These are phyloP conservation scores for Syzygium grande DNA, from an alignment of 345 rosid genomes.

Conservation along the genomic window DNA sequence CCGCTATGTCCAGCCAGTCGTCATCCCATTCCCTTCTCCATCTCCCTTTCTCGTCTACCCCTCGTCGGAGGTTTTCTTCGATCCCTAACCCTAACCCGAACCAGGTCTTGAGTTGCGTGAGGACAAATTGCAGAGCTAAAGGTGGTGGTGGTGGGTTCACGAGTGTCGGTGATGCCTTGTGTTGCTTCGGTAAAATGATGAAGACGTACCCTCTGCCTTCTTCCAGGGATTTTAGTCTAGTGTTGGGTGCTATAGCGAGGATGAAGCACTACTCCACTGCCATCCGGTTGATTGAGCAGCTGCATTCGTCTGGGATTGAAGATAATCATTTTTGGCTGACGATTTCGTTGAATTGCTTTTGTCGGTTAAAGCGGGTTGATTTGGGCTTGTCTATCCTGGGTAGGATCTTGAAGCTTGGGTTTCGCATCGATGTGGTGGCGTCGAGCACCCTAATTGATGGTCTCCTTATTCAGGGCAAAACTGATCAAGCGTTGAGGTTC, in stretches of 20 bases:
- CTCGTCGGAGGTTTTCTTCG: background rate
- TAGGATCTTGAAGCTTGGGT: background rate
- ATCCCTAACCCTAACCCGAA: background rate
- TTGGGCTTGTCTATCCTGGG: background rate
- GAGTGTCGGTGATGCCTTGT: background rate
- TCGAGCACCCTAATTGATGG: background rate
- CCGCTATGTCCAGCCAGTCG: background rate
- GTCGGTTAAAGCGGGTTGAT: background rate
- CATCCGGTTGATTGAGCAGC: background rate
- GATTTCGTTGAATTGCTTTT: background rate
- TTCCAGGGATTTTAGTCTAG: background rate
- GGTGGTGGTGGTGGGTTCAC: background rate
- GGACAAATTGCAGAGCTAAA: background rate
- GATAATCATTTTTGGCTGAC: background rate
- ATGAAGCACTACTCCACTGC: background rate
- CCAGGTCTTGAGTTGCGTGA: background rate
- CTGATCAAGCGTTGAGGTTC: background rate
- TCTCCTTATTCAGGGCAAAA: background rate
- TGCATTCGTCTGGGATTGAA: background rate
- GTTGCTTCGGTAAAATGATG: background rate
- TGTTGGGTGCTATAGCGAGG: background rate
- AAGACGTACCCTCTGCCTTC: background rate
- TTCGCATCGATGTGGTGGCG: background rate
- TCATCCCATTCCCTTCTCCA: background rate
- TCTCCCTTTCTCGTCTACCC: background rate